These are phyloP conservation scores for Yamadazyma phyllophila DNA, from an alignment of 805 yeast species.

Conservation along the genomic window DNA sequence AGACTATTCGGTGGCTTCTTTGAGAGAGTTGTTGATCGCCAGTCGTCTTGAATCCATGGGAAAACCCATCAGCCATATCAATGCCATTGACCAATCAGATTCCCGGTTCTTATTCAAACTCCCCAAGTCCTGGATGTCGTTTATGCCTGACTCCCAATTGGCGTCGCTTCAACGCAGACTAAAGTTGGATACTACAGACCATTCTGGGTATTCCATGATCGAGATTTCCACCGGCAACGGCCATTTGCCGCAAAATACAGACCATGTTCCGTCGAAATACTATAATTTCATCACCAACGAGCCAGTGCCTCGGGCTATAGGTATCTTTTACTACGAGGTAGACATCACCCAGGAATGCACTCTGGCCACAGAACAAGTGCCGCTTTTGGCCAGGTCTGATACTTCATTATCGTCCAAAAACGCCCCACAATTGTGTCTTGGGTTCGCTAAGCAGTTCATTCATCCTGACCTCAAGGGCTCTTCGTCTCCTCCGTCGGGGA, in stretches of 20 bases:
- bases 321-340: conserved; percentile 42
- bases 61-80: conserved; percentile 18
- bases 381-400: conserved; percentile 35
- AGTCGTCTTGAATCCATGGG: conserved; percentile 21
- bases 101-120: conserved; percentile 28
- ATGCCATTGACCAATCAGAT: conserved; percentile 18
- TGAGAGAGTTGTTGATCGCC: conserved; percentile 23
- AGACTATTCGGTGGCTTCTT: conserved; percentile 20
- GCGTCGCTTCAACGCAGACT: conserved; percentile 21
- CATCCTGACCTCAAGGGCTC: conserved; percentile 19
- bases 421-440: conserved; percentile 32
- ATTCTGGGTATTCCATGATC: conserved; percentile 30
- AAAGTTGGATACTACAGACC: conserved; percentile 25
- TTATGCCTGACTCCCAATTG: conserved; percentile 26
- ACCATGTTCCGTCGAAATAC: conserved; percentile 15
- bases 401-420: conserved; percentile 31
- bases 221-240: conserved; percentile 15
- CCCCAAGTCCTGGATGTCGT: conserved; percentile 41
- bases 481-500: conserved; percentile 6
- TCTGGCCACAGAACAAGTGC: conserved; percentile 27
- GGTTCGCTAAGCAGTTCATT: conserved; percentile 30
- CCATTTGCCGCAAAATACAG: background rate
- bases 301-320: conserved; percentile 30
- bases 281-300: conserved; percentile 40
- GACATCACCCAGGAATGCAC: conserved; percentile 35